Base-by-base conservation (phyloP, 2,329 filamentous ascomycete genomes). In the Fusarium compactum region DNA sequence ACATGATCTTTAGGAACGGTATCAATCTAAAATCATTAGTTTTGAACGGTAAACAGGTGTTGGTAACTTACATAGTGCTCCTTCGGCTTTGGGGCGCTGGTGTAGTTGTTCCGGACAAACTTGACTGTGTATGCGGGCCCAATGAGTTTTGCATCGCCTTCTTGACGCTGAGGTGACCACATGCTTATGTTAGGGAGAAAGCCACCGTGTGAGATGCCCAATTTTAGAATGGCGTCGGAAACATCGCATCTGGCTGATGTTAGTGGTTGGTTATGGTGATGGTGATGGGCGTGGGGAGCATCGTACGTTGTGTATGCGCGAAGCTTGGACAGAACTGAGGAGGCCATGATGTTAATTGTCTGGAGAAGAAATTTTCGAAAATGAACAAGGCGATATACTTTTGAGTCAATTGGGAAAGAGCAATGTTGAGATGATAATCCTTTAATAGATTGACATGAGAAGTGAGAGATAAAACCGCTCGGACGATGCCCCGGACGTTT, bases 1-100 rank as follows among this genome's bases (percentile, higher is more conserved):
- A 71, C 64, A 2, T 69, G 46, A 4, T 57, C 54, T 18, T 65
- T 43, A 0, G 66, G 59, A 7, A 69, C 55, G 40, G 55, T 46
- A 38, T 69, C 65, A 16, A 69, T 43, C 65, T 68, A 18, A 6
- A 12, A 4, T 5, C 8, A 3, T 47, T n/a, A 47, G 6, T 4
- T 15, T 5, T 24, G 12, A 16, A 8, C 6, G 8, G 2, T 11
- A 9, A 16, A 15, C 2, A 7, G 4, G 20, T 10, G 7, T 18
- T 20, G 11, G 8, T 4, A 25, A 24, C 29, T 1, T n/a, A 58
- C 32, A 2, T 58, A 55, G 20, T 58, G 55, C 11, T 58, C 48
- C 3, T 55, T 44, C 1, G 30, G 38, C 14, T 27, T 56, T 2
- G 27, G 48, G 0, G 38, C 56, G 0, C 6, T 16, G 1, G 8